A percentile compares a stretch with the other conserved stretches of the same genome.
These are phyloP conservation scores for Colletotrichum destructivum DNA, from an alignment of 2,329 filamentous ascomycete species.

Conservation along the genomic window DNA sequence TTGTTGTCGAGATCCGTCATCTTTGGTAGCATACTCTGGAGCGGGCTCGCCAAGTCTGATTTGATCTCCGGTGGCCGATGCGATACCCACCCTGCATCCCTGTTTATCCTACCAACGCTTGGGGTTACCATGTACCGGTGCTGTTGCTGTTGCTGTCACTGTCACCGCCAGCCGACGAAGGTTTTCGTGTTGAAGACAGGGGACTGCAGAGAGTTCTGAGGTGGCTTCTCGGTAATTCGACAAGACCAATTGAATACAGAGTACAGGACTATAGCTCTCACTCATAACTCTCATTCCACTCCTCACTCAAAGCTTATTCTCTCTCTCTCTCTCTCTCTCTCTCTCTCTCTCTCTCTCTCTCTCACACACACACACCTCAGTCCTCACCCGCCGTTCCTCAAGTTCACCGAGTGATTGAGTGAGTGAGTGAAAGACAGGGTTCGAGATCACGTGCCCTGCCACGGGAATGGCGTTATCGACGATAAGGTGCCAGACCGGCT, in stretches of 20 bases:
- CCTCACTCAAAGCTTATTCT: too few species aligned
- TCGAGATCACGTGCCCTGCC: conserved; percentile 26
- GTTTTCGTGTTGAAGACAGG: not conserved
- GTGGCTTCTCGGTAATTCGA: not conserved
- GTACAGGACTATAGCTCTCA: too few species aligned
- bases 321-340: not conserved
- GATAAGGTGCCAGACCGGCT: conserved; percentile 22
- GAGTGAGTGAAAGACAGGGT: not conserved
- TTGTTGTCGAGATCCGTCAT: not conserved
- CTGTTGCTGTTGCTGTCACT: not conserved
- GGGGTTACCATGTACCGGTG: too few species aligned
- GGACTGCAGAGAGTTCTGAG: not conserved
- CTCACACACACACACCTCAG: too few species aligned
- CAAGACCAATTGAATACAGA: too few species aligned
- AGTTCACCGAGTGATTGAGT: too few species aligned
- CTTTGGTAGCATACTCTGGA: conserved; percentile 5
- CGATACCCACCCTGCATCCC: conserved; percentile 3
- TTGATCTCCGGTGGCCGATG: conserved; percentile 24
- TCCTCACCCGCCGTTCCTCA: too few species aligned
- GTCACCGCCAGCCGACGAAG: not conserved
- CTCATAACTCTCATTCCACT: too few species aligned
- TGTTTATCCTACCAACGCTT: conserved; percentile 1
- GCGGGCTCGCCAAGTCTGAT: conserved; percentile 15
- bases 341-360: not conserved
- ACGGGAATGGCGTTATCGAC: conserved; percentile 21